Percentiles rank a stretch among this genome's conserved stretches.
phyloP scores from a whole-genome alignment of 805 yeast species.

The Candida parachauliodes region DNA sequence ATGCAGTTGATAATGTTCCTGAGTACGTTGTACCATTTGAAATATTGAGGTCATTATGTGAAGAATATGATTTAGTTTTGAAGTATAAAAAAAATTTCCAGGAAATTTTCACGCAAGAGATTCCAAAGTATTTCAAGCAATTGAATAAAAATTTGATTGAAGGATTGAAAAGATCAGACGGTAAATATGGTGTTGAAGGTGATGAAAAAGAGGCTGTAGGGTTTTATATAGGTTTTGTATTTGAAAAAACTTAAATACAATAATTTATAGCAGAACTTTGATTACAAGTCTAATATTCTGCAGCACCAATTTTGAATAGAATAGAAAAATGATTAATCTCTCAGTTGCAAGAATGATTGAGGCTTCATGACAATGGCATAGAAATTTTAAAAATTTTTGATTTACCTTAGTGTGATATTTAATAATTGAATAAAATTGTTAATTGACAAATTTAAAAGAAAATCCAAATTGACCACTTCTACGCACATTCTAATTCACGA shows the following conservation, averaged over 20 bases:
- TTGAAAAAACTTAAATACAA: constrained; percentile 50
- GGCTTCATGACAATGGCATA: no score
- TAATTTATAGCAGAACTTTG: no score
- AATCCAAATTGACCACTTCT: background rate
- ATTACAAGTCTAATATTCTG: background rate
- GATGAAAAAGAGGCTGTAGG: constrained; percentile 87
- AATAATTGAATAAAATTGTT: background rate
- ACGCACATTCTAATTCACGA: background rate
- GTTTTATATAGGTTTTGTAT: constrained; percentile 82
- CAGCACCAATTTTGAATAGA: background rate
- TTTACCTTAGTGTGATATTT: background rate
- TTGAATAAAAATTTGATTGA: constrained; percentile 61
- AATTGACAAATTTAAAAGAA: background rate
- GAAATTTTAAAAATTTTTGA: background rate
- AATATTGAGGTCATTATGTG: constrained; percentile 75
- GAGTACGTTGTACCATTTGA: constrained; percentile 97
- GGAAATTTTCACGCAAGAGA: constrained; percentile 77
- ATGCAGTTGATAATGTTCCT: constrained; percentile 95
- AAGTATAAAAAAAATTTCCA: constrained; percentile 72
- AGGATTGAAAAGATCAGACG: constrained; percentile 72
- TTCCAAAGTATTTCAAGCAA: constrained; percentile 58
- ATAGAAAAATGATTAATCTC: background rate
- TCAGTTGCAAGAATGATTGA: no score
- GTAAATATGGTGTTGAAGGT: constrained; percentile 82
- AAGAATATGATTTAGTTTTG: constrained; percentile 73